Conservation (phyloP, 164 flowering plant genomes). For the Nymphaea thermarum region DNA sequence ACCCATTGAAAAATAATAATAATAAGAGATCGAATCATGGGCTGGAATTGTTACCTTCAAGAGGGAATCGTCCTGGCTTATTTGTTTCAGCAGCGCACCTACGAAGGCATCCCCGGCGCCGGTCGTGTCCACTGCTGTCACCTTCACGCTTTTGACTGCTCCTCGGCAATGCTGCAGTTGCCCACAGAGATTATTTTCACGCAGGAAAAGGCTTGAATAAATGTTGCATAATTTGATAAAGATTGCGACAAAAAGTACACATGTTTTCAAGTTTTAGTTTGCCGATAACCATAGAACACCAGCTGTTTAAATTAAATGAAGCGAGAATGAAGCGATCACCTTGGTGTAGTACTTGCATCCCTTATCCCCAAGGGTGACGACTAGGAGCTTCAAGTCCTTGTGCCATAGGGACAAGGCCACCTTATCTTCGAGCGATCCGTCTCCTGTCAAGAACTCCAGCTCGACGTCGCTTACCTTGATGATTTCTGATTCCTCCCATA, state of each 20-base stretch:
- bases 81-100: constrained; percentile 58
- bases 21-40: no score
- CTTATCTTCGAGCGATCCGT: constrained; percentile 40
- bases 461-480: constrained; percentile 84
- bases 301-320: background rate
- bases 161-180: constrained; percentile 58
- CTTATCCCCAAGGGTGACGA: constrained; percentile 77
- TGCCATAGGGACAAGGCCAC: constrained; percentile 73
- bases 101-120: constrained; percentile 96
- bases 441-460: constrained; percentile 69
- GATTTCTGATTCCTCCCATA: constrained; percentile 82
- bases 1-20: no score
- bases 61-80: constrained; percentile 54
- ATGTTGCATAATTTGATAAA: no score
- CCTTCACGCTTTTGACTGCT: constrained; percentile 45
- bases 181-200: background rate
- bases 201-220: no score
- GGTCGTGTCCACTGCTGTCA: constrained; percentile 83
- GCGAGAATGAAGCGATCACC: constrained; percentile 58
- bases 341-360: constrained; percentile 92
- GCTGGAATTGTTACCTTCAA: constrained; percentile 37
- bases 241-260: no score
- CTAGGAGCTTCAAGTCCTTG: constrained; percentile 53
- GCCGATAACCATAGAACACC: no score
- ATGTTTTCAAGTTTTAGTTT: no score